Evolutionary conservation across 2,329 filamentous ascomycete species (phyloP).

Genomic region (Microsporum audouinii): DNA sequence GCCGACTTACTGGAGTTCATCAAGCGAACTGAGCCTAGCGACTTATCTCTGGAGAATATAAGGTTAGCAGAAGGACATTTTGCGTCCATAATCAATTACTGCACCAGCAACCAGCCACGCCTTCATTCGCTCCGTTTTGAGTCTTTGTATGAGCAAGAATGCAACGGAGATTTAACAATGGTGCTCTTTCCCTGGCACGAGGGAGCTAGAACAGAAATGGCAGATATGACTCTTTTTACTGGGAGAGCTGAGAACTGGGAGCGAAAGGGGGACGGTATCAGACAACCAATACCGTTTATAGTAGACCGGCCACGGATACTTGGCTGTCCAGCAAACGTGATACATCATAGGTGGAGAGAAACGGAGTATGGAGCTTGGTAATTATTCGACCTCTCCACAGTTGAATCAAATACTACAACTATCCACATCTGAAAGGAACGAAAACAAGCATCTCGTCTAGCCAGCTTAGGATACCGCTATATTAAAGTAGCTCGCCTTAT

Average conservation of each 20-base stretch:
- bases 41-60: not conserved
- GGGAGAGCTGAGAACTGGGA: not conserved
- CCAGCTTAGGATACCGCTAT: no score
- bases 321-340: not conserved
- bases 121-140: not conserved
- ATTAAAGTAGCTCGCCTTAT: no score
- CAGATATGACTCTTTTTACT: not conserved
- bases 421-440: no score
- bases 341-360: not conserved
- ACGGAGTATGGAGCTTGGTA: not conserved
- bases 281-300: not conserved
- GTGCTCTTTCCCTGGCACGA: not conserved
- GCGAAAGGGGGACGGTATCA: not conserved
- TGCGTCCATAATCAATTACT: not conserved
- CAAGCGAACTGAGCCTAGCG: not conserved
- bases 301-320: not conserved
- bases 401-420: no score
- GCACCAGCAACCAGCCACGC: not conserved
- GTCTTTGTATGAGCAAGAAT: not conserved
- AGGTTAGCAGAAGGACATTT: not conserved
- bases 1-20: not conserved
- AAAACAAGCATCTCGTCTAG: no score
- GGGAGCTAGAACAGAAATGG: not conserved
- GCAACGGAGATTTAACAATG: not conserved
- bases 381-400: not conserved